Base-by-base conservation (phyloP, 129 eudicot genomes). In the Chrysanthemum makinoi region DNA sequence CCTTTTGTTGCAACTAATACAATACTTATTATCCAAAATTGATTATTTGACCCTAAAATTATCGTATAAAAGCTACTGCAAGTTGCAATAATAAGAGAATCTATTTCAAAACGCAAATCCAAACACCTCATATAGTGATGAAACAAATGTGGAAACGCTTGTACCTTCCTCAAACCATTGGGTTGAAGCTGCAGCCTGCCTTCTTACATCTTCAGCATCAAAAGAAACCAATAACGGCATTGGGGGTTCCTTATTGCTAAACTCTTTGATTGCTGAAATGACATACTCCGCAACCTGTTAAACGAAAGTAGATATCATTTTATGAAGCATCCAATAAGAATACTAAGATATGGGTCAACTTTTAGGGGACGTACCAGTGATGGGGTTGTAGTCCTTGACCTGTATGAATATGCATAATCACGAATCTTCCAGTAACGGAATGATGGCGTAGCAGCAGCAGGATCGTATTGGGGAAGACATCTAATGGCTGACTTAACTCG, bases 141-240 rank as follows among this genome's bases (percentile, higher is more conserved):
- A n/a, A n/a, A n/a, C n/a, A n/a, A n/a, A n/a, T n/a, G n/a, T n/a
- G n/a, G n/a, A n/a, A n/a, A n/a, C n/a, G n/a, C 15, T 19, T 44
- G 49, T 80, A 86, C 98, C 98, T 83, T 89, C 87, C 69, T 92
- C 83, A 83, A 88, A 89, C 85, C 98, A 80, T 73, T 58, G 74
- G 30, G 95, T 89, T 70, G 98, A 92, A 66, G 86, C 98, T 76
- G 94, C 89, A 46, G 98, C 98, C 78, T 92, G 98, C 78, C 78
- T 89, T 72, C 96, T 81, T 64, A 92, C 61, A 20, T 86, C 89
- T 54, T 77, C 89, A 46, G 88, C 75, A 72, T 89, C 85, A 80
- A 75, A 89, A 53, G 96, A 86, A 79, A 92, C 84, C 78, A 92
- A 75, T 46, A 86, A 66, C 11, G 98, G 98, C 13, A 88, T 39